These are phyloP conservation scores for Fusarium sp. DNA, from an alignment of 2,329 filamentous ascomycete species.

Conservation along the genomic window DNA sequence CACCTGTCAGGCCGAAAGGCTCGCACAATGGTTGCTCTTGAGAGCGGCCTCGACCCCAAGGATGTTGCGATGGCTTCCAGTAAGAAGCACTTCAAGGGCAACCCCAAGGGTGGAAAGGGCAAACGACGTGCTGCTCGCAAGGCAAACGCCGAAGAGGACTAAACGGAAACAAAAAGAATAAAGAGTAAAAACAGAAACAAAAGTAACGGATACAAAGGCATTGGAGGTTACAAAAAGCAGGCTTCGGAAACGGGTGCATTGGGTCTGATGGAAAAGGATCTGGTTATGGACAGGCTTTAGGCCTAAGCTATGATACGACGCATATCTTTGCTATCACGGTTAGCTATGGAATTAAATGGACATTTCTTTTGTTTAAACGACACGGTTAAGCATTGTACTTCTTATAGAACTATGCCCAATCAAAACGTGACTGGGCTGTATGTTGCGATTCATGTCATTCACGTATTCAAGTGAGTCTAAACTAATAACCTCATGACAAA, in stretches of 20 bases:
- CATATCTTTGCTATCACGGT: slow-evolving; percentile 26
- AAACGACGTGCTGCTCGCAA: slow-evolving; percentile 51
- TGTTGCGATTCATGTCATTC: background rate
- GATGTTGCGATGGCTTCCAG: slow-evolving; percentile 73
- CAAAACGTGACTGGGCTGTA: background rate
- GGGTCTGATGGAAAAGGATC: slow-evolving; percentile 35
- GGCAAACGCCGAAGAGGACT: slow-evolving; percentile 38
- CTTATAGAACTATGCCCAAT: background rate
- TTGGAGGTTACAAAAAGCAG: slow-evolving; percentile 56
- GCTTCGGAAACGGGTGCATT: slow-evolving; percentile 59
- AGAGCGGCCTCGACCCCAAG: slow-evolving; percentile 84
- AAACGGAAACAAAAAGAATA: slow-evolving; percentile 54
- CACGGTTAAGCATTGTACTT: background rate
- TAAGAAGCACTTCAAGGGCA: slow-evolving; percentile 97
- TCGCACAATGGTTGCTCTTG: slow-evolving; percentile 80
- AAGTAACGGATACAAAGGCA: slow-evolving; percentile 50
- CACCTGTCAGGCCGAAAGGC: slow-evolving; percentile 85
- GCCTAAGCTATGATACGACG: slow-evolving; percentile 33
- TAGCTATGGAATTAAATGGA: slow-evolving; percentile 35
- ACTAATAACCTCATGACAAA: slow-evolving; percentile 24
- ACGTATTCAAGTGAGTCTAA: slow-evolving; percentile 14
- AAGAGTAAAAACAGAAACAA: slow-evolving; percentile 56
- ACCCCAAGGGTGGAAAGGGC: slow-evolving; percentile 68
- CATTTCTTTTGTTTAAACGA: slow-evolving; percentile 34
- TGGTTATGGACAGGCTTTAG: slow-evolving; percentile 27